Percentiles rank a stretch among this genome's conserved stretches.
phyloP scores from a whole-genome alignment of 139 green algal species.

The Asterochloris sp. region DNA sequence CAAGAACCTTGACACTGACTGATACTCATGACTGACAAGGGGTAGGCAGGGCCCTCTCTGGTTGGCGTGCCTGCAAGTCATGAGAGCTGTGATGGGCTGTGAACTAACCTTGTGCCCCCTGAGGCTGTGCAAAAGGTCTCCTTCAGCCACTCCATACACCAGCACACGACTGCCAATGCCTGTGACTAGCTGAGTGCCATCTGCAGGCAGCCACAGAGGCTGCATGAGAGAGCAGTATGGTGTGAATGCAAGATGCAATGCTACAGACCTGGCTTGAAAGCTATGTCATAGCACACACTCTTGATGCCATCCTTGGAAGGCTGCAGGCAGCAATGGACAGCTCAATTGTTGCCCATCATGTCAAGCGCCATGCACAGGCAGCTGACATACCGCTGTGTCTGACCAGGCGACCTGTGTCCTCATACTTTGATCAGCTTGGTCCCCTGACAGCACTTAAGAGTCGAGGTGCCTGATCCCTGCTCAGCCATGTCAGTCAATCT shows the following conservation, averaged over 20 bases:
- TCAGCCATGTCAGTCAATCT: too few species aligned
- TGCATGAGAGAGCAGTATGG: not conserved
- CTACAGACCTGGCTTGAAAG: slow-evolving; percentile 61
- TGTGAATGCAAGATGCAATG: not conserved
- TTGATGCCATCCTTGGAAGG: slow-evolving; percentile 72
- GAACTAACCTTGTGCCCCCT: slow-evolving; percentile 66
- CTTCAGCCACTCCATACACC: slow-evolving; percentile 69
- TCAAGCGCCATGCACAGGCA: not conserved
- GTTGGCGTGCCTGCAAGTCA: too few species aligned
- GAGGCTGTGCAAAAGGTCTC: slow-evolving; percentile 71
- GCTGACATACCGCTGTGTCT: slow-evolving; percentile 3
- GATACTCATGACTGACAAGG: too few species aligned
- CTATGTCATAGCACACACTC: slow-evolving; percentile 74
- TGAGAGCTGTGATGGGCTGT: not conserved
- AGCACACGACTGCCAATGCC: slow-evolving; percentile 71
- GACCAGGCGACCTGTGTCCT: slow-evolving; percentile 13
- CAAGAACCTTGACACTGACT: too few species aligned
- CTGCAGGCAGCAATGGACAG: slow-evolving; percentile 24
- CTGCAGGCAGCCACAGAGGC: slow-evolving; percentile 25
- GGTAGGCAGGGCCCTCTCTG: too few species aligned
- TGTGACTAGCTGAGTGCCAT: slow-evolving; percentile 71
- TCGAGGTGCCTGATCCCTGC: too few species aligned
- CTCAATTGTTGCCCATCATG: not conserved
- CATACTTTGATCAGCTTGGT: not conserved
- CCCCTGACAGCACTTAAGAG: too few species aligned